Percentiles rank a stretch among this genome's conserved stretches.
Evolutionary conservation across 805 yeast species (phyloP).

Genomic region (Metahyphopichia silvanorum): DNA sequence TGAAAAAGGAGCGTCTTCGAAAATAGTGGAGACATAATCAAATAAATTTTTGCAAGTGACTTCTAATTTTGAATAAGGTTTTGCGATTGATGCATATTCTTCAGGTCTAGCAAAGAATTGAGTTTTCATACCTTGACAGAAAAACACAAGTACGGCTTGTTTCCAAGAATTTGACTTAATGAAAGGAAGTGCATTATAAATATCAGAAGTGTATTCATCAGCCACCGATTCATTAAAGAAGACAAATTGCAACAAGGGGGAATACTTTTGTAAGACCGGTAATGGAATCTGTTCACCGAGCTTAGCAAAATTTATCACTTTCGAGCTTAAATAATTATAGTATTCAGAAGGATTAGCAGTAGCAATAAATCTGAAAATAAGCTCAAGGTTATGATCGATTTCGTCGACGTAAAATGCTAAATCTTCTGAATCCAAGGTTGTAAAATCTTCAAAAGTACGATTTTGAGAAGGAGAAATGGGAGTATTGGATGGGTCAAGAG

Average conservation of each 20-base stretch:
- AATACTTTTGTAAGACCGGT: slow-evolving; percentile 24
- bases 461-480: neutral
- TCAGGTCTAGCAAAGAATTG: slow-evolving; percentile 36
- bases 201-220: slow-evolving; percentile 16
- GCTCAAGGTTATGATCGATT: slow-evolving; percentile 31
- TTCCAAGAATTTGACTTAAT: slow-evolving; percentile 35
- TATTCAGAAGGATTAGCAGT: slow-evolving; percentile 34
- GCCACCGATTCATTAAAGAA: slow-evolving; percentile 26
- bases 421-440: slow-evolving; percentile 1
- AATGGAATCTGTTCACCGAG: slow-evolving; percentile 25
- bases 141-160: slow-evolving; percentile 30
- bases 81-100: slow-evolving; percentile 27
- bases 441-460: slow-evolving; percentile 1
- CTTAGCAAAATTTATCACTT: slow-evolving; percentile 21
- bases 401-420: slow-evolving; percentile 13
- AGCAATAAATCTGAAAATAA: slow-evolving; percentile 31
- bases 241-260: slow-evolving; percentile 31
- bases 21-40: slow-evolving; percentile 25
- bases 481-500: neutral
- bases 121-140: slow-evolving; percentile 27
- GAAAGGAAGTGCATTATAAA: slow-evolving; percentile 19
- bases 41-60: slow-evolving; percentile 24
- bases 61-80: slow-evolving; percentile 19
- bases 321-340: slow-evolving; percentile 19
- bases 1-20: slow-evolving; percentile 21